Evolutionary conservation across 495 filamentous ascomycete genomes (phyloP), one percentile per base, ranked within the genome.

Genomic region (Podospora sp.): DNA sequence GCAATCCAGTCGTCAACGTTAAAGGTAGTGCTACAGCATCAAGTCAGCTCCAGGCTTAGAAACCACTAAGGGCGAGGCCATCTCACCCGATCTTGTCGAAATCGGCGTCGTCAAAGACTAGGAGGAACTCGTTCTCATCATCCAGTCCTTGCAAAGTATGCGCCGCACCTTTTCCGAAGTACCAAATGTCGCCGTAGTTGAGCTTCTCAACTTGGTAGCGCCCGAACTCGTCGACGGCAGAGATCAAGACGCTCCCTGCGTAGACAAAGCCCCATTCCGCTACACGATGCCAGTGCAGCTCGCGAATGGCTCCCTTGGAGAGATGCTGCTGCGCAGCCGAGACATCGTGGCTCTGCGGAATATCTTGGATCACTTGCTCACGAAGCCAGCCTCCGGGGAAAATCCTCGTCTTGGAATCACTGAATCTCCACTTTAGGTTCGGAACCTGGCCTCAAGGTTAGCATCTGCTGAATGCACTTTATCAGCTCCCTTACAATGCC

Each of bases 191-290:
- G 9, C 88, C 88, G 18, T 79, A 81, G 16, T 83, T 78, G 18
- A 89, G 81, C 51, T 77, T 82, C 50, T 85, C 82, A 22, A 85
- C 82, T 55, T 85, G 81, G 65, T 82, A 85, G 33, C 79, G 69
- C 22, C 87, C 87, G 58, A 86, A 75, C 71, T 90, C 83, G 70
- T 89, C 84, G 25, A 89, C 86, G 5, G 82, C 87, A 9, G 85
- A 84, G 14, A 89, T 74, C 2, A 84, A 71, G 6, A 90, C 80
- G 24, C 79, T 82, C 21, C 88, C 88, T 3, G 80, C 70, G 63
- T 88, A 88, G 1, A 90, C 78, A 64, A 85, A 85, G 12, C 86
- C 88, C 87, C 88, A 90, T 76, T 90, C 87, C 53, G 87, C 87
- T 33, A 87, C 84, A 66, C 85, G 77, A 74, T 90, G 88, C 88